Percentiles rank a stretch among this genome's conserved stretches.
These are phyloP conservation scores for Aspergillus intermedius DNA, from an alignment of 2,329 filamentous ascomycete species.

Conservation along the genomic window DNA sequence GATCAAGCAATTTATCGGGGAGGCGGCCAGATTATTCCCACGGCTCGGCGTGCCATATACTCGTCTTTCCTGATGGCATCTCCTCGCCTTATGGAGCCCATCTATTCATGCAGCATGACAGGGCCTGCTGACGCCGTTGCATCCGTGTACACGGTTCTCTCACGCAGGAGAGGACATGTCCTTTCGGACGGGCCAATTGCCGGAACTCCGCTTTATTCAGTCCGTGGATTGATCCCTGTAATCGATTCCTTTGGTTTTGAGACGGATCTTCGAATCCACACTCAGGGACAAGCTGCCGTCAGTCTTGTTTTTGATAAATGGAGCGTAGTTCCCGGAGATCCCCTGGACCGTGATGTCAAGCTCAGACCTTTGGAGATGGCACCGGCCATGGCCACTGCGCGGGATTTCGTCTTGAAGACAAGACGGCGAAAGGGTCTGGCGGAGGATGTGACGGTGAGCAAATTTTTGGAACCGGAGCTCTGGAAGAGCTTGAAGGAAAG, in stretches of 20 bases:
- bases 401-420: constrained; percentile 96
- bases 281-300: constrained; percentile 84
- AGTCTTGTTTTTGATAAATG: constrained; percentile 92
- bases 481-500: constrained; percentile 83
- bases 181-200: constrained; percentile 90
- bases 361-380: constrained; percentile 82
- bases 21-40: constrained; percentile 95
- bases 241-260: constrained; percentile 98
- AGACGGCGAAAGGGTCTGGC: constrained; percentile 85
- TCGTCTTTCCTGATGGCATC: constrained; percentile 96
- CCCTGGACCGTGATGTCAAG: constrained; percentile 78
- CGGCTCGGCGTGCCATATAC: constrained; percentile 85
- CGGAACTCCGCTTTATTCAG: constrained; percentile 87
- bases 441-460: constrained; percentile 91
- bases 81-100: constrained; percentile 90
- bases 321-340: constrained; percentile 93
- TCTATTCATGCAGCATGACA: constrained; percentile 89
- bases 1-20: constrained; percentile 89
- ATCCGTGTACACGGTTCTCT: constrained; percentile 85
- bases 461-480: constrained; percentile 92
- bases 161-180: constrained; percentile 83
- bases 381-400: constrained; percentile 76
- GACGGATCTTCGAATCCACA: constrained; percentile 92
- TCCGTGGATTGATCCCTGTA: constrained; percentile 84
- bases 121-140: constrained; percentile 84